Evolutionary conservation across 2,329 filamentous ascomycete species (phyloP).

Genomic region (Grosmannia serpens): DNA sequence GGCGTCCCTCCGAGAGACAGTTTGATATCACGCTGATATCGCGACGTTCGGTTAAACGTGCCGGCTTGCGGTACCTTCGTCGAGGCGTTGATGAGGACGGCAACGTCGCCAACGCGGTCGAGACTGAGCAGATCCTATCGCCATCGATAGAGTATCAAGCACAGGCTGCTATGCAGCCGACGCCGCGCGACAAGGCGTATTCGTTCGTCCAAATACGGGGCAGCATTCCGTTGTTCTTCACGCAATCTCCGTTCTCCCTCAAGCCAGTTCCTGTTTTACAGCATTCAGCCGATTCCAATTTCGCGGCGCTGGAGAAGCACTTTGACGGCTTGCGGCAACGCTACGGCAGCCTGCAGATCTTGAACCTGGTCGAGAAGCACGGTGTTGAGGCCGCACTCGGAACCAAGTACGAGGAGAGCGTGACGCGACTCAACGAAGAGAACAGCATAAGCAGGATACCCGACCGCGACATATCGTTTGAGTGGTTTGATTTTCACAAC

Average conservation of each 20-base stretch:
- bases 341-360: slow-evolving; percentile 69
- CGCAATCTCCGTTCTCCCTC: slow-evolving; percentile 84
- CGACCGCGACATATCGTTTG: slow-evolving; percentile 48
- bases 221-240: slow-evolving; percentile 91
- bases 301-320: slow-evolving; percentile 65
- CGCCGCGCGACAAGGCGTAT: slow-evolving; percentile 42
- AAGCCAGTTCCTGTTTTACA: slow-evolving; percentile 77
- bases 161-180: neutral
- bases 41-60: slow-evolving; percentile 73
- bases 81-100: slow-evolving; percentile 86
- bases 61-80: slow-evolving; percentile 80
- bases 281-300: slow-evolving; percentile 71
- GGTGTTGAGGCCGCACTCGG: slow-evolving; percentile 73
- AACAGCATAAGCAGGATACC: slow-evolving; percentile 18
- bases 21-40: slow-evolving; percentile 86
- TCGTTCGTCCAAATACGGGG: slow-evolving; percentile 83
- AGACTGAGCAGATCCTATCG: slow-evolving; percentile 90
- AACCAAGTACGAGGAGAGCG: slow-evolving; percentile 59
- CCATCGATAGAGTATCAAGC: slow-evolving; percentile 23
- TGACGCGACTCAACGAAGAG: slow-evolving; percentile 54
- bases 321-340: slow-evolving; percentile 56
- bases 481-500: slow-evolving; percentile 96
- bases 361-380: slow-evolving; percentile 81
- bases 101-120: slow-evolving; percentile 78
- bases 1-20: slow-evolving; percentile 36